Evolutionary conservation across 169 alveolate genomes (phyloP).

Genomic region (Plasmodium coatneyi): DNA sequence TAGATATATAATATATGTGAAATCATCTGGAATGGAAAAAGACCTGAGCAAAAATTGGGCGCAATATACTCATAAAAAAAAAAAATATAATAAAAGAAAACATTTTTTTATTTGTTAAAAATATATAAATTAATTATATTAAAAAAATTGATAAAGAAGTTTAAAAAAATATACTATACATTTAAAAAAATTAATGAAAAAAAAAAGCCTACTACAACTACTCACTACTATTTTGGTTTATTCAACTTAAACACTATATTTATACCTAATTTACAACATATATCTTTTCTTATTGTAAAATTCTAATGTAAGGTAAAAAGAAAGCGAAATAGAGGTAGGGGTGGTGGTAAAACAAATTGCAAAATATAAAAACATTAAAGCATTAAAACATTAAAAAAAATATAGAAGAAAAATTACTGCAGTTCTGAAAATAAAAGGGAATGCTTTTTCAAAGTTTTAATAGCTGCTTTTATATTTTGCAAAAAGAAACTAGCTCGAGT

Average conservation of each 20-base stretch:
- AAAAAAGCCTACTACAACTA: background rate
- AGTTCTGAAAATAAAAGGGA: background rate
- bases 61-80: background rate
- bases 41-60: background rate
- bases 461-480: background rate
- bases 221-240: background rate
- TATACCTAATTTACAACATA: background rate
- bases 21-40: background rate
- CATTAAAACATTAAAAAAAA: background rate
- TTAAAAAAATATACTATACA: background rate
- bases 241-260: background rate
- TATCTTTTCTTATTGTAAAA: background rate
- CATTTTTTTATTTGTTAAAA: background rate
- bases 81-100: background rate
- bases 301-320: background rate
- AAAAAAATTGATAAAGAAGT: background rate
- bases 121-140: background rate
- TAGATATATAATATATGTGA: background rate
- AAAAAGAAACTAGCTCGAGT: background rate
- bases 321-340: background rate
- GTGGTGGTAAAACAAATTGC: background rate
- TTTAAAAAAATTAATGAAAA: background rate
- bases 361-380: slow-evolving; percentile 8
- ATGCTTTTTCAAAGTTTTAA: background rate
- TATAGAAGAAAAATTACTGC: background rate